Evolutionary conservation across 116 monocot species (phyloP).

Genomic region (Phalaenopsis hybrid): DNA sequence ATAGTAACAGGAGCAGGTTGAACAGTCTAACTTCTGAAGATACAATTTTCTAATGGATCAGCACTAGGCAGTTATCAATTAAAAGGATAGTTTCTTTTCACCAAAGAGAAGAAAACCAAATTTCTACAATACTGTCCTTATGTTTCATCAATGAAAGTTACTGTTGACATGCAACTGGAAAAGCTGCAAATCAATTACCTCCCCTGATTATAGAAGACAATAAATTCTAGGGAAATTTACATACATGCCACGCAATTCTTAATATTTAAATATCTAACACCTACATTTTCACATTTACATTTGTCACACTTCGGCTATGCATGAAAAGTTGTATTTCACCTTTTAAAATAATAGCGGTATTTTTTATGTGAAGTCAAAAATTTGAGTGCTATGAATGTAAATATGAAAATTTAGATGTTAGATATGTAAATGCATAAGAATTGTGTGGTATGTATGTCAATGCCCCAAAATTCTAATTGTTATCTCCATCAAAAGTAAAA

Average conservation of each 20-base stretch:
- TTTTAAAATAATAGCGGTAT: too few relatives aligned
- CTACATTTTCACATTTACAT: too few relatives aligned
- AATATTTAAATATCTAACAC: too few relatives aligned
- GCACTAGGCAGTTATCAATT: not conserved
- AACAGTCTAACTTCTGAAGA: not conserved
- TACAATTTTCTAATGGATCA: not conserved
- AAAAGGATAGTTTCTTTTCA: not conserved
- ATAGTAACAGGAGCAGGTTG: not conserved
- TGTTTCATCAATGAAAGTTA: not conserved
- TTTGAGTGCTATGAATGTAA: too few relatives aligned
- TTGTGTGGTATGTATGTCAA: too few relatives aligned
- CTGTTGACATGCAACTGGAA: not conserved
- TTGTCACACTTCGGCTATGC: too few relatives aligned
- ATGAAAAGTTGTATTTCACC: too few relatives aligned
- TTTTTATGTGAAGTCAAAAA: too few relatives aligned
- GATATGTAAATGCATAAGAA: too few relatives aligned
- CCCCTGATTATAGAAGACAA: not conserved
- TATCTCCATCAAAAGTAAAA: not conserved
- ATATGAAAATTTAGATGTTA: too few relatives aligned
- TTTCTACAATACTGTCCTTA: not conserved
- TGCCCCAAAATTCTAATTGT: not conserved
- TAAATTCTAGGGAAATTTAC: not conserved
- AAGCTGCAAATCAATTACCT: not conserved
- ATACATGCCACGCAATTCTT: too few relatives aligned
- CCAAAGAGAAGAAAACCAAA: not conserved